A percentile compares a stretch with the other conserved stretches of the same genome.
phyloP scores from a whole-genome alignment of 495 filamentous ascomycete species.

The Aspergillus ostianus region DNA sequence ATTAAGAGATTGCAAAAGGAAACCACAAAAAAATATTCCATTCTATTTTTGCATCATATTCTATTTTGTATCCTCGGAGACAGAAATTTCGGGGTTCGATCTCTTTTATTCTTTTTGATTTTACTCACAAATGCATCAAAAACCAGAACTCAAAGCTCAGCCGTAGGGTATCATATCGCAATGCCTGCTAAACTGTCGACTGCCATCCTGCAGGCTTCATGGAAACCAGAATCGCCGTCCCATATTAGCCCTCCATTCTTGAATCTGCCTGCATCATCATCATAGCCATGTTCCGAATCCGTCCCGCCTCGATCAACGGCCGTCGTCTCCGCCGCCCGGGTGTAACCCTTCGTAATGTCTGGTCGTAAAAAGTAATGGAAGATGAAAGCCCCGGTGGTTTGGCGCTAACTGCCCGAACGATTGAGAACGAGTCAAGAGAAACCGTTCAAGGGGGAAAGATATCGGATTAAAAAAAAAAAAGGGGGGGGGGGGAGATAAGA shows the following conservation, averaged over 20 bases:
- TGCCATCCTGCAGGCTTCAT: slow-evolving; percentile 38
- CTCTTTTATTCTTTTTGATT: slow-evolving; percentile 16
- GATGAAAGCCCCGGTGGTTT: not conserved
- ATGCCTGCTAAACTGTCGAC: slow-evolving; percentile 50
- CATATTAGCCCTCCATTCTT: not conserved
- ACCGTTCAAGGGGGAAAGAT: not conserved
- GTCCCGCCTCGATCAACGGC: not conserved
- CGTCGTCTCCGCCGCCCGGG: slow-evolving; percentile 4
- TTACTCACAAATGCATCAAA: slow-evolving; percentile 29
- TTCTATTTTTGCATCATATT: not conserved
- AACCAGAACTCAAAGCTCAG: slow-evolving; percentile 39
- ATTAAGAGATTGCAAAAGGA: not conserved
- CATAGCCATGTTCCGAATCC: not conserved
- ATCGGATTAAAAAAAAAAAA: slow-evolving; percentile 8
- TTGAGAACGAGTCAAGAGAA: not conserved
- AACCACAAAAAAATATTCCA: slow-evolving; percentile 1
- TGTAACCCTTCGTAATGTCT: not conserved
- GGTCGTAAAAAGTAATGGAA: not conserved
- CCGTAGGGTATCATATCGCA: slow-evolving; percentile 53
- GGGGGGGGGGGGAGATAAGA: too few species aligned
- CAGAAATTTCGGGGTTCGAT: not conserved
- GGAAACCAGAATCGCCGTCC: slow-evolving; percentile 8
- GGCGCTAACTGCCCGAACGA: too few species aligned
- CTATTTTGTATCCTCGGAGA: not conserved
- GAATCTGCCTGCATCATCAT: not conserved